phyloP scores from a whole-genome alignment of 1,284 basidiomycete species.

The Puccinia novopanici region DNA sequence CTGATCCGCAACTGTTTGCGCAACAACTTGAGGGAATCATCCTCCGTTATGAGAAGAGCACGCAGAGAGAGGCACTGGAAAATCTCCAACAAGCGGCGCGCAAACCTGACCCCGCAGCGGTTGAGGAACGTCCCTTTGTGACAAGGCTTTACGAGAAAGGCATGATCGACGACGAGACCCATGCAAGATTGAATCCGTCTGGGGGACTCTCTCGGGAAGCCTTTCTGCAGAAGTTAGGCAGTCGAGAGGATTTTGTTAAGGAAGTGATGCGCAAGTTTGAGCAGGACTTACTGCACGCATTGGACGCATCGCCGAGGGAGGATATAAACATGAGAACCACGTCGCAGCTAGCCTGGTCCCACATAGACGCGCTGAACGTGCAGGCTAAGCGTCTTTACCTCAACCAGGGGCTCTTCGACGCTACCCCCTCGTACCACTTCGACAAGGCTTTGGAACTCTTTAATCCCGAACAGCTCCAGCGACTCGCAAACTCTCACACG shows the following conservation, averaged over 20 bases:
- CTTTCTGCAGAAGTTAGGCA: neutral
- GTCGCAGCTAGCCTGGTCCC: neutral
- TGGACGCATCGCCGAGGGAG: neutral
- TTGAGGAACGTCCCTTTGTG: conserved; percentile 1
- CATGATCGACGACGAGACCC: neutral
- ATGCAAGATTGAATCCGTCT: neutral
- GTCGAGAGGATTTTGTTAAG: neutral
- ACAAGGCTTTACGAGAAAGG: neutral
- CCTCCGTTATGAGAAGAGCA: neutral
- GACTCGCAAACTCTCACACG: neutral
- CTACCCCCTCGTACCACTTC: neutral
- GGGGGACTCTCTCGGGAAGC: neutral
- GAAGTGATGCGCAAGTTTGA: neutral
- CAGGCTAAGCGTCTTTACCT: neutral
- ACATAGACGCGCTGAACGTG: neutral
- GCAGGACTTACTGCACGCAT: neutral
- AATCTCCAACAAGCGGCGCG: neutral
- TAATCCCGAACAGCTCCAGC: neutral
- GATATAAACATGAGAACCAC: neutral
- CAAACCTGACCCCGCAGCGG: neutral
- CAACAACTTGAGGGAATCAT: neutral
- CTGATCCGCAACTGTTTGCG: neutral
- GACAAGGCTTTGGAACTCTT: neutral
- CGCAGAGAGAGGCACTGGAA: neutral
- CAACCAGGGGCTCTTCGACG: neutral